Evolutionary conservation across 148 eudicot genomes (phyloP), one percentile per base, ranked within the genome.

Genomic region (Persicaria maculosa): DNA sequence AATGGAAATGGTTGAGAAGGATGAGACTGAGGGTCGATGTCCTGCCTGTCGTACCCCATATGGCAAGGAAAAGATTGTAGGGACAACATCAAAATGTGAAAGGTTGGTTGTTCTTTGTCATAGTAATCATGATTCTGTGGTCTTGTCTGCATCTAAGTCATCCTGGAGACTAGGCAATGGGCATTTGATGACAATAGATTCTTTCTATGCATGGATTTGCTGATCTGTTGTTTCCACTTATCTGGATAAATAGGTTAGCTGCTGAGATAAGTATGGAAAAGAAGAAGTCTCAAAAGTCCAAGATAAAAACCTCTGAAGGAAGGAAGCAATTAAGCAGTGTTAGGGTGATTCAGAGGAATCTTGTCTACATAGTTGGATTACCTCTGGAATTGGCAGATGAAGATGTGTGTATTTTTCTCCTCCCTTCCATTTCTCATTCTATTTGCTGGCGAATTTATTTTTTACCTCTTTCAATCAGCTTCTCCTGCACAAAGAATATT

Each of bases 1-100:
- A 45, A 90, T 95, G 92, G 97, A 92, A 74, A 90, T 95, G 98
- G 98, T 97, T 64, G 98, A 90, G 82, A 95, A 90, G 84, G 96
- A 87, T 75, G 92, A 86, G 72, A 85, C 90, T 31, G 89, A 92
- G 79, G 98, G 97, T 59, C 87, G 97, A 53, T 95, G 98, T 74
- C 98, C 98, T 73, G 98, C 97, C 44, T 95, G 98, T 80, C 98
- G 98, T 61, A 84, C 85, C 57, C 86, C 96, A 36, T 95, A 95
- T 78, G 92, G 90, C 81, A 95, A 95, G 87, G 97, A 95, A 73
- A 92, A 80, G 81, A 88, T 95, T 77, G 97, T 87, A 43, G 96
- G 92, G 78, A 95, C 81, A 22, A 80, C 93, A 52, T 88, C 88
- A 55, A 86, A 84, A 6, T 87, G 96, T 85, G 93, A 82, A 81